phyloP scores from a whole-genome alignment of 1,284 basidiomycete genomes.

The Trichosporon coremiiforme region DNA sequence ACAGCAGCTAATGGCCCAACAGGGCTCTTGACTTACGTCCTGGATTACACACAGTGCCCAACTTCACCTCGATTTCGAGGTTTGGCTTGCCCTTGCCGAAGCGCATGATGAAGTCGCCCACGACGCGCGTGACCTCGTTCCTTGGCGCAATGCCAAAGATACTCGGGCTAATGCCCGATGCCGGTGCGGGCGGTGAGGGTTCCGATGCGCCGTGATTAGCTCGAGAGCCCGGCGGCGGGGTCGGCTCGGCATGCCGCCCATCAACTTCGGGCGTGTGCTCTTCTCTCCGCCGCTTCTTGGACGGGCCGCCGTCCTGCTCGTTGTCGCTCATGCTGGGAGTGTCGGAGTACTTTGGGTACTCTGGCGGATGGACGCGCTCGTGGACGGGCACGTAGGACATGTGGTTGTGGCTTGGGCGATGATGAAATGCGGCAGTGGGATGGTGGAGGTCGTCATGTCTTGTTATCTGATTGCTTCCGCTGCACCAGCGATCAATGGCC shows the following conservation, averaged over 20 bases:
- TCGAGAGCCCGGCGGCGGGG: not conserved
- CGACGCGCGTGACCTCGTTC: conserved; percentile 88
- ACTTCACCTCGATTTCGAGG: conserved; percentile 84
- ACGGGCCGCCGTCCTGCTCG: conserved; percentile 33
- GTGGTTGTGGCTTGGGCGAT: not conserved
- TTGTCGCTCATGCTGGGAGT: conserved; percentile 19
- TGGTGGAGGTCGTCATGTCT: not conserved
- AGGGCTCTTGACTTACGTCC: not conserved
- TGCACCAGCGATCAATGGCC: not conserved
- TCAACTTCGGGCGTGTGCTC: conserved; percentile 18
- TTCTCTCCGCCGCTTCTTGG: conserved; percentile 38
- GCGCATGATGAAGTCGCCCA: conserved; percentile 80
- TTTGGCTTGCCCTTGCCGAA: conserved; percentile 54
- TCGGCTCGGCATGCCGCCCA: not conserved
- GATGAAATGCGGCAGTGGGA: not conserved
- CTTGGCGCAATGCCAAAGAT: conserved; percentile 90
- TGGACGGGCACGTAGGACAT: conserved; percentile 45
- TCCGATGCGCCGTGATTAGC: not conserved
- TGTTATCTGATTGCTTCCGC: conserved; percentile 7
- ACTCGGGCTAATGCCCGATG: conserved; percentile 66
- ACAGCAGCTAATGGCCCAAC: too few species aligned
- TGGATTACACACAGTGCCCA: conserved; percentile 74
- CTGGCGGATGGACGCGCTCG: conserved; percentile 38
- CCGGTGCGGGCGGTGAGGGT: not conserved
- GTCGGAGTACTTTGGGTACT: conserved; percentile 23